phyloP scores from a whole-genome alignment of 495 filamentous ascomycete genomes.

The Aspergillus campestris region DNA sequence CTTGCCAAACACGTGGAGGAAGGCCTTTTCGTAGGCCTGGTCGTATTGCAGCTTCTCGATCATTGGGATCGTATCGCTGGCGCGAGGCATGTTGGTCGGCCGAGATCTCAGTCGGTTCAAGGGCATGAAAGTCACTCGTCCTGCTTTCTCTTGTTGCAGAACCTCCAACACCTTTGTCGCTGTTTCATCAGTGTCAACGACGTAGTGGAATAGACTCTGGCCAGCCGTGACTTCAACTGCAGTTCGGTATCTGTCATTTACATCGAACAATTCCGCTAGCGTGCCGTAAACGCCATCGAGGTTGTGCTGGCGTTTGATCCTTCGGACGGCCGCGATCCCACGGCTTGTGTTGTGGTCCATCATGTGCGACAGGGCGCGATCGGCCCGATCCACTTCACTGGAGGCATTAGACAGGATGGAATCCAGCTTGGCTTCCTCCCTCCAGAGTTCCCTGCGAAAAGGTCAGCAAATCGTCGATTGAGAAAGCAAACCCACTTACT shows the following conservation, averaged over 20 bases:
- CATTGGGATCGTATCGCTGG: slow-evolving; percentile 79
- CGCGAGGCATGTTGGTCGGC: slow-evolving; percentile 66
- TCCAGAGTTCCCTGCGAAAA: slow-evolving; percentile 55
- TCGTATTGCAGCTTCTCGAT: slow-evolving; percentile 81
- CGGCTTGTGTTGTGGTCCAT: slow-evolving; percentile 85
- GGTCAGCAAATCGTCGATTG: slow-evolving; percentile 7
- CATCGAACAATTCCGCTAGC: slow-evolving; percentile 80
- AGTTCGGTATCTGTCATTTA: slow-evolving; percentile 75
- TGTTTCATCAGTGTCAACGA: slow-evolving; percentile 88
- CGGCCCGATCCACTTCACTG: slow-evolving; percentile 64
- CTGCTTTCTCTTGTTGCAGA: slow-evolving; percentile 68
- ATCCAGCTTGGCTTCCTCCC: slow-evolving; percentile 81
- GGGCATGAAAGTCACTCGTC: slow-evolving; percentile 94
- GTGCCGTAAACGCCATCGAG: slow-evolving; percentile 89
- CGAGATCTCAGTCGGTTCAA: slow-evolving; percentile 67
- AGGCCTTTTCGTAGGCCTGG: slow-evolving; percentile 67
- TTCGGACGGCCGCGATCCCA: slow-evolving; percentile 73
- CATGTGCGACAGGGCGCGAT: slow-evolving; percentile 66
- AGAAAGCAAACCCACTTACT: slow-evolving; percentile 33
- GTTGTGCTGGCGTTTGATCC: slow-evolving; percentile 65
- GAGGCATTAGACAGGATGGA: slow-evolving; percentile 67
- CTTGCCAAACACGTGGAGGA: slow-evolving; percentile 90
- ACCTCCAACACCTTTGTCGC: slow-evolving; percentile 72
- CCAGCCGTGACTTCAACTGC: slow-evolving; percentile 92
- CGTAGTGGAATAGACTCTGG: slow-evolving; percentile 89